Evolutionary conservation across 2,329 filamentous ascomycete genomes (phyloP).

Genomic region (Cyphellophora europaea): DNA sequence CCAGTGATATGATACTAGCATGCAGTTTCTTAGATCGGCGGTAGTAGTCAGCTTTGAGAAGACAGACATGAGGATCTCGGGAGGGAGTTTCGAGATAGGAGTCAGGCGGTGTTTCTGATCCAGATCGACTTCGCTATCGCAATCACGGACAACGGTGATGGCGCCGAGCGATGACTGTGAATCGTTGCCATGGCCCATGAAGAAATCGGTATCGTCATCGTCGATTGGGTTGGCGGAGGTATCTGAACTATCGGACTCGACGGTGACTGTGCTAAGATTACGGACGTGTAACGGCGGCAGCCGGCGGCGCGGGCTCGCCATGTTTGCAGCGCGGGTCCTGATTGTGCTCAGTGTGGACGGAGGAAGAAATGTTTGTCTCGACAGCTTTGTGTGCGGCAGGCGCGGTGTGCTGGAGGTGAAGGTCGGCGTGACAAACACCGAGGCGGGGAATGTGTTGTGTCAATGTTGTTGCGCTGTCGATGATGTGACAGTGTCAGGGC

Average conservation of each 20-base stretch:
- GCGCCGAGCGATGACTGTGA: slow-evolving; percentile 78
- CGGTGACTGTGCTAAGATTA: slow-evolving; percentile 16
- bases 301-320: slow-evolving; percentile 15
- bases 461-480: too few relatives aligned
- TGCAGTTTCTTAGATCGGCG: slow-evolving; percentile 71
- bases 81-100: slow-evolving; percentile 78
- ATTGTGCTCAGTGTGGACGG: too few relatives aligned
- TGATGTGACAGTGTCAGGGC: too few relatives aligned
- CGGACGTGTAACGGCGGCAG: slow-evolving; percentile 12
- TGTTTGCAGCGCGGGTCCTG: too few relatives aligned
- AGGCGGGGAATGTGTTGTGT: too few relatives aligned
- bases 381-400: too few relatives aligned
- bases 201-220: slow-evolving; percentile 90
- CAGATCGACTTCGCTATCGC: slow-evolving; percentile 44
- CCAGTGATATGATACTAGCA: slow-evolving; percentile 93
- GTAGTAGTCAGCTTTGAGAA: slow-evolving; percentile 74
- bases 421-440: too few relatives aligned
- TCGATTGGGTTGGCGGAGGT: slow-evolving; percentile 47
- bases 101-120: slow-evolving; percentile 57
- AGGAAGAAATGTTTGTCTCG: too few relatives aligned
- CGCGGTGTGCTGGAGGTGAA: too few relatives aligned
- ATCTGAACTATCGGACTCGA: slow-evolving; percentile 19
- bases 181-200: slow-evolving; percentile 72
- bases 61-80: slow-evolving; percentile 88
- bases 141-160: slow-evolving; percentile 66